Evolutionary conservation across 371 early-diverging fungal genomes (phyloP).

Genomic region (Syncephalastrum sp.): DNA sequence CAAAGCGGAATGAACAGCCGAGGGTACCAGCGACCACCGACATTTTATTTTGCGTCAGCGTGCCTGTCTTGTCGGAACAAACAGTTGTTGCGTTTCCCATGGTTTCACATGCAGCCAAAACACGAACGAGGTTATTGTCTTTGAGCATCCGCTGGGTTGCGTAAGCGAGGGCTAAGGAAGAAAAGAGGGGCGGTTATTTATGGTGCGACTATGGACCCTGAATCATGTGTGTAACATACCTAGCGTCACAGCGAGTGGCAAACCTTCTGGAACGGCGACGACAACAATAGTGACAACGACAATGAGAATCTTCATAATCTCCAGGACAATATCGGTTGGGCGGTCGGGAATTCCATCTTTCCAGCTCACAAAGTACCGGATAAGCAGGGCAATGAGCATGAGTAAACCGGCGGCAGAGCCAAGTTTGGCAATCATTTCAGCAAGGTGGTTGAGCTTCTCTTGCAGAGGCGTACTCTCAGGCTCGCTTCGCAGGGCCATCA

Average conservation of each 20-base stretch:
- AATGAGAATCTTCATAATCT: constrained; percentile 67
- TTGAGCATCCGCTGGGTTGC: constrained; percentile 85
- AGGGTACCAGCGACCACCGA: constrained; percentile 75
- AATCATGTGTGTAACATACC: constrained; percentile 20
- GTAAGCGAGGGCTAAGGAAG: constrained; percentile 66
- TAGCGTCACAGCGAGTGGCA: constrained; percentile 75
- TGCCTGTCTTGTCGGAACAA: constrained; percentile 92
- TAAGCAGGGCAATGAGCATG: constrained; percentile 63
- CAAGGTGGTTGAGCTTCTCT: constrained; percentile 64
- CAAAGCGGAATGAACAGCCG: constrained; percentile 47
- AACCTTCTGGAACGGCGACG: constrained; percentile 83
- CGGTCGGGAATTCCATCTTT: constrained; percentile 25
- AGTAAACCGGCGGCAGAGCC: constrained; percentile 67
- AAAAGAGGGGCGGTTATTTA: neutral
- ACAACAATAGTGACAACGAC: constrained; percentile 72
- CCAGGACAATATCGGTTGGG: constrained; percentile 45
- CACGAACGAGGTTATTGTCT: constrained; percentile 89
- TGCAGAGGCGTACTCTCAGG: constrained; percentile 73
- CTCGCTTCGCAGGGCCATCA: constrained; percentile 71
- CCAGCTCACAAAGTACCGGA: constrained; percentile 60
- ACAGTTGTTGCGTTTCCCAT: constrained; percentile 93
- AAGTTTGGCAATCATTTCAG: constrained; percentile 71
- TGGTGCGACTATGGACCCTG: neutral
- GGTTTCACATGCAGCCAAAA: constrained; percentile 89
- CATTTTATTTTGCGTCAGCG: constrained; percentile 89